Conservation (phyloP, 2,329 filamentous ascomycete species). For the Aureobasidium leucospermi region DNA sequence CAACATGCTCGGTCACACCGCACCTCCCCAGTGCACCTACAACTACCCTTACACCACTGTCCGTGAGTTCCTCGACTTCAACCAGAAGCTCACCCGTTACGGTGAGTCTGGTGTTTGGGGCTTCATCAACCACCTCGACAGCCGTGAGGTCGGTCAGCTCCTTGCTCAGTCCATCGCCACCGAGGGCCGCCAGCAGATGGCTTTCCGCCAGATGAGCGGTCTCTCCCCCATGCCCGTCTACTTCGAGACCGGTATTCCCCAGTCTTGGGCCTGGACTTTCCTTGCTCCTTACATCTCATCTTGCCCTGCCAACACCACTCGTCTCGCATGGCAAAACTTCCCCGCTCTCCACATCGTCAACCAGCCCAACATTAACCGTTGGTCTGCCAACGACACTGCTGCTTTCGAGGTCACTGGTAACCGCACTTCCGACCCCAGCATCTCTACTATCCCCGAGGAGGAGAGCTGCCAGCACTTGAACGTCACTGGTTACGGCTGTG, state of each 20-base stretch:
- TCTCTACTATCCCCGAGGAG: slow-evolving; percentile 35
- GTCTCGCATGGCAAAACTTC: slow-evolving; percentile 79
- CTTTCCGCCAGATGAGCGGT: slow-evolving; percentile 76
- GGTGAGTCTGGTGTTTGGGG: slow-evolving; percentile 76
- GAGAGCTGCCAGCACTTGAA: slow-evolving; percentile 54
- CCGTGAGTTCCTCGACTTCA: slow-evolving; percentile 73
- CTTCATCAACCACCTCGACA: slow-evolving; percentile 70
- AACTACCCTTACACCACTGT: slow-evolving; percentile 72
- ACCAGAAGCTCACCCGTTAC: slow-evolving; percentile 75
- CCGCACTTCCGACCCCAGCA: slow-evolving; percentile 49
- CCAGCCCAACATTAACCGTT: slow-evolving; percentile 65
- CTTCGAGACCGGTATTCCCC: slow-evolving; percentile 72
- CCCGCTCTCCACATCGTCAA: slow-evolving; percentile 64
- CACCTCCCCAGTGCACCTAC: slow-evolving; percentile 71
- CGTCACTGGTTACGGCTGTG: slow-evolving; percentile 49
- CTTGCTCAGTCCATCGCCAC: slow-evolving; percentile 69
- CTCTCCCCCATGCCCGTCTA: slow-evolving; percentile 76
- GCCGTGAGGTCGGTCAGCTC: slow-evolving; percentile 64
- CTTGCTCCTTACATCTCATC: slow-evolving; percentile 73
- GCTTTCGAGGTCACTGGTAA: slow-evolving; percentile 58
- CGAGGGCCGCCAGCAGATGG: slow-evolving; percentile 75
- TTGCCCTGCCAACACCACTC: slow-evolving; percentile 65
- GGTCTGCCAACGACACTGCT: slow-evolving; percentile 54
- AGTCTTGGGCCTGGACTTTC: slow-evolving; percentile 78
- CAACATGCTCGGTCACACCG: slow-evolving; percentile 66